phyloP scores from a whole-genome alignment of 1,284 basidiomycete species.

The Rhizoctonia solani region DNA sequence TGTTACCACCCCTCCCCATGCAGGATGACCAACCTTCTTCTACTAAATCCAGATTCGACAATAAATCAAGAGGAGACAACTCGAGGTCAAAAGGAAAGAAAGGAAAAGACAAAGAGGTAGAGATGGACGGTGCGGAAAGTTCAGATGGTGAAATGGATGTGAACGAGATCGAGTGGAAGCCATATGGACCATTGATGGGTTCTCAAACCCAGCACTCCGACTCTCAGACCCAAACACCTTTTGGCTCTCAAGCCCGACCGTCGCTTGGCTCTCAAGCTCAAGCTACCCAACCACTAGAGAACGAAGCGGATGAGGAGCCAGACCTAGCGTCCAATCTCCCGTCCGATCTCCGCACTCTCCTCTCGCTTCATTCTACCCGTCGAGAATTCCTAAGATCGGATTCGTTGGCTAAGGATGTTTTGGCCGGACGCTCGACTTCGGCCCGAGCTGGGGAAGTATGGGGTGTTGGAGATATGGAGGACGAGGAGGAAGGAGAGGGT shows the following conservation, averaged over 20 bases:
- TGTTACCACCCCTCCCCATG: conserved; percentile 11
- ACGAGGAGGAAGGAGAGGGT: conserved; percentile 29
- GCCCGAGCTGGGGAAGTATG: conserved; percentile 35
- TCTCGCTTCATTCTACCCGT: conserved; percentile 28
- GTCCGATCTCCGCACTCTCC: conserved; percentile 18
- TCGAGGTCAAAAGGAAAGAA: background rate
- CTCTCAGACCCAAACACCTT: too few species aligned
- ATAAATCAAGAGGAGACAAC: too few species aligned
- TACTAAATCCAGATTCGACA: background rate
- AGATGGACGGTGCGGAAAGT: conserved; percentile 28
- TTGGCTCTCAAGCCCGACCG: too few species aligned
- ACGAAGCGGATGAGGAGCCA: conserved; percentile 8
- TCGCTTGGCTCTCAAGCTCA: background rate
- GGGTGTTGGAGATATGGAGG: conserved; percentile 36
- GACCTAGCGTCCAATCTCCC: conserved; percentile 4
- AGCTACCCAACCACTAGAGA: background rate
- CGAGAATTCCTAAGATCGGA: conserved; percentile 18
- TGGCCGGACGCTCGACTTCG: conserved; percentile 31
- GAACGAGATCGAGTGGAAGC: conserved; percentile 10
- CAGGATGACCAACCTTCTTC: background rate
- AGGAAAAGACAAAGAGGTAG: conserved; percentile 1
- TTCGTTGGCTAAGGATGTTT: conserved; percentile 12
- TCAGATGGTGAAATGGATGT: conserved; percentile 25
- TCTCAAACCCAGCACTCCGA: background rate
- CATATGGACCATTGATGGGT: background rate